Evolutionary conservation across 768 basidiomycete genomes (phyloP), one percentile per base, ranked within the genome.

Genomic region (Glaciozyma martinii): DNA sequence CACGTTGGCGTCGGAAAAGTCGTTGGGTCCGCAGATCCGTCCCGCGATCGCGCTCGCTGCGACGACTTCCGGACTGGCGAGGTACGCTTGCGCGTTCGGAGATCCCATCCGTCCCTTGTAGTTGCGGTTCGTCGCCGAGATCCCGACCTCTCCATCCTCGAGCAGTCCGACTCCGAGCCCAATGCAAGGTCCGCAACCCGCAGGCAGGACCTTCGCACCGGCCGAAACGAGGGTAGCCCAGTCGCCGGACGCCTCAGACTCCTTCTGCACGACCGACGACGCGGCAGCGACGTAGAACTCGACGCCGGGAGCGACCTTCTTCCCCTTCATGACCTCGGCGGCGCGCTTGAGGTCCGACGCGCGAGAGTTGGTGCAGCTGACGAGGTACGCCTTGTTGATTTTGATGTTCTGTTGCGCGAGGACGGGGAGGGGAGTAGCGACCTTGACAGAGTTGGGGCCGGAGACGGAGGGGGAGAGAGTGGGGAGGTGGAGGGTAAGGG

Each of bases 101-200:
- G 87, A 85, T 0, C 95, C 95, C 95, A 99, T 99, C 6, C 95
- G 83, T 5, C 95, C 95, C 80, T 99, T 98, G 80, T 97, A 99
- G 75, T 99, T 99, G 77, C 95, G 81, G 78, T 99, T 99, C 10
- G 94, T 98, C 6, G 95, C 95, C 68, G 91, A 94, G 75, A 99
- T 98, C 1, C 95, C 94, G 1, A 86, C 87, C 76, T 99, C 83
- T 3, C 94, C 95, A 69, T 98, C 93, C 75, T 97, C 87, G 43
- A 99, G 79, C 60, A 98, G 78, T 16, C 95, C 95, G 0, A 85
- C 86, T 2, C 95, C 95, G 7, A 99, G 82, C 27, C 95, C 95
- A 68, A 99, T 99, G 76, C 95, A 99, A 4, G 95, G 95, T 0
- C 95, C 95, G 74, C 95, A 99, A 1, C 95, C 95, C 0, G 94